Base-by-base conservation (phyloP, 768 basidiomycete species). In the Serendipita vermifera region DNA sequence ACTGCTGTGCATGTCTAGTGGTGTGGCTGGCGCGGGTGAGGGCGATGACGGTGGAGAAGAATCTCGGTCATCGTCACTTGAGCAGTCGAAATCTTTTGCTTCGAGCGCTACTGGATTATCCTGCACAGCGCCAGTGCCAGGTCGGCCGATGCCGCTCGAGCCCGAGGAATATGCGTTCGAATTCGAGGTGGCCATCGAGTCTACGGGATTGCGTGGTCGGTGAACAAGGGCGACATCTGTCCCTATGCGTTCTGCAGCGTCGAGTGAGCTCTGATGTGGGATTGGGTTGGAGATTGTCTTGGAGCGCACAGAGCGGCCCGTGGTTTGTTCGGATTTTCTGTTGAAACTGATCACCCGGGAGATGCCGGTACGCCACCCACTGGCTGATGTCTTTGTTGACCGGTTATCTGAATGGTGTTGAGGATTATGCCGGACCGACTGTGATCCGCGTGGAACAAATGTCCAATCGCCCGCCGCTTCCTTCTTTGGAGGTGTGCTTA, bases 91-190 rank as follows among this genome's bases (percentile, higher is more conserved):
- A 29, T 51, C 46, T 31, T 51, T 51, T 22, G 5, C 46, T n/a
- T 51, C 46, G 9, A 51, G 46, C 11, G 46, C 46, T 9, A 51
- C 32, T 27, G 46, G 46, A n/a, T 51, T 51, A 24, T 51, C 46
- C 20, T 9, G n/a, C 9, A 29, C 5, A 22, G 9, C 17, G 15
- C 15, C 17, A 7, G 39, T 41, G 39, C 6, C 9, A 41, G 17
- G 7, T n/a, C 15, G 46, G n/a, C n/a, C n/a, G n/a, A n/a, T n/a
- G n/a, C n/a, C n/a, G n/a, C n/a, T n/a, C n/a, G n/a, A n/a, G 7
- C 32, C 13, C 9, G 46, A 51, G 32, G 46, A 51, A 26, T 22
- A 31, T 20, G 17, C 17, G 9, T 27, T 22, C 9, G 17, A 9
- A n/a, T n/a, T 15, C 22, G 22, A 31, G 17, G 32, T 22, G 24